These are phyloP conservation scores for Asterella californica DNA, from an alignment of 225 moss, liverwort and hornwort species.

Conservation along the genomic window DNA sequence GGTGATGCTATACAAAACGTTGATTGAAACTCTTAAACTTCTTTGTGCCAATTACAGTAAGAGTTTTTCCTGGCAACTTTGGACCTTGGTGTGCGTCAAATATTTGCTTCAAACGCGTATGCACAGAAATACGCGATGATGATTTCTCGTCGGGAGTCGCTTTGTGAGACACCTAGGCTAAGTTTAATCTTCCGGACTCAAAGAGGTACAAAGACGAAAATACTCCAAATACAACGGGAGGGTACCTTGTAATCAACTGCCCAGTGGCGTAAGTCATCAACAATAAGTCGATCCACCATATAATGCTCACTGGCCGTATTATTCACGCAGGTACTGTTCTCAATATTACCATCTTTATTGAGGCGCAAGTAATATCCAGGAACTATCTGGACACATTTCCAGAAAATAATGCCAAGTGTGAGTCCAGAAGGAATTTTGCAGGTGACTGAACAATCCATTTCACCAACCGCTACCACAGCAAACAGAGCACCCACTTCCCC, in stretches of 20 bases:
- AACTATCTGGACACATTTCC: conserved; percentile 51
- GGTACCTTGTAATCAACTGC: conserved; percentile 82
- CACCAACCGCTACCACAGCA: background rate
- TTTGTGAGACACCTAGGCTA: background rate
- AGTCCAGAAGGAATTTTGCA: background rate
- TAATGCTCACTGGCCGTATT: conserved; percentile 96
- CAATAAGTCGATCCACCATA: conserved; percentile 92
- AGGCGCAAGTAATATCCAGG: conserved; percentile 88
- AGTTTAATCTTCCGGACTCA: background rate
- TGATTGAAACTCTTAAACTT: too few species aligned
- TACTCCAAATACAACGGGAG: background rate
- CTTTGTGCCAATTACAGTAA: background rate
- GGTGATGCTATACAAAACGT: background rate
- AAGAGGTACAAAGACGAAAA: background rate
- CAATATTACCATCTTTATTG: conserved; percentile 68
- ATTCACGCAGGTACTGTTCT: conserved; percentile 96
- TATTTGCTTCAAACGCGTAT: too few species aligned
- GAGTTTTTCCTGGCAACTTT: too few species aligned
- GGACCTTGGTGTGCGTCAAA: too few species aligned
- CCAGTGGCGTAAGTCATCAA: conserved; percentile 89
- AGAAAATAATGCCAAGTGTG: background rate
- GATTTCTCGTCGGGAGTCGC: background rate
- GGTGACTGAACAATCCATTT: too few species aligned
- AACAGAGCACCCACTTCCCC: background rate
- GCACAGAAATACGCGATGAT: background rate